Percentiles rank a stretch among this genome's conserved stretches.
Evolutionary conservation across 2,329 filamentous ascomycete species (phyloP).

Genomic region (Corynespora cassiicola): DNA sequence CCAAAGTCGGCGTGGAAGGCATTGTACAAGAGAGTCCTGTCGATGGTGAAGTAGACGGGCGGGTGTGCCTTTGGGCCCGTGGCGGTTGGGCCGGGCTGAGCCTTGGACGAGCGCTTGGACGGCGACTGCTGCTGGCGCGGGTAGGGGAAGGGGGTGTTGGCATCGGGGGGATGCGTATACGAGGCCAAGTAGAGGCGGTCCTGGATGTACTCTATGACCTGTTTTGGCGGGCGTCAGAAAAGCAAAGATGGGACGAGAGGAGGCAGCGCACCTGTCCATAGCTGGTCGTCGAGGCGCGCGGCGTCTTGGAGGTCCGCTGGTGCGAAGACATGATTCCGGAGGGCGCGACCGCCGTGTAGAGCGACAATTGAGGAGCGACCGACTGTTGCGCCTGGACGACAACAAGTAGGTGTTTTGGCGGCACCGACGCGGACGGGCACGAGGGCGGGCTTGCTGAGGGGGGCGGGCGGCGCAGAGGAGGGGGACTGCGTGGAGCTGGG

Average conservation of each 20-base stretch:
- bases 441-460: slow-evolving; percentile 14
- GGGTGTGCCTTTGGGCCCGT: slow-evolving; percentile 61
- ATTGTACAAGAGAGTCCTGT: slow-evolving; percentile 93
- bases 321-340: slow-evolving; percentile 34
- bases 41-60: slow-evolving; percentile 94
- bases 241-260: too few species aligned
- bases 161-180: slow-evolving; percentile 81
- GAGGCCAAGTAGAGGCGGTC: slow-evolving; percentile 95
- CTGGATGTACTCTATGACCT: slow-evolving; percentile 51
- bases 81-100: slow-evolving; percentile 63
- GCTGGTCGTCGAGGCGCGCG: slow-evolving; percentile 53
- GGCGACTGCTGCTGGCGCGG: slow-evolving; percentile 70
- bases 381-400: slow-evolving; percentile 14
- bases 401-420: slow-evolving; percentile 5
- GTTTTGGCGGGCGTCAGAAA: too few species aligned
- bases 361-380: slow-evolving; percentile 18
- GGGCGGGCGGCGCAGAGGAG: slow-evolving; percentile 19
- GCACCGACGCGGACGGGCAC: slow-evolving; percentile 14
- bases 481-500: slow-evolving; percentile 19
- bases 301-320: slow-evolving; percentile 33
- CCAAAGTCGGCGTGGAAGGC: slow-evolving; percentile 99
- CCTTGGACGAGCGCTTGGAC: slow-evolving; percentile 75
- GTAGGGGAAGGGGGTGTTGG: slow-evolving; percentile 86
- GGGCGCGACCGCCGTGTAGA: slow-evolving; percentile 18
- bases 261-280: slow-evolving; percentile 77